These are phyloP conservation scores for thale cress (Arabidopsis thaliana) DNA, from an alignment of 345 rosid genomes.

Conservation along the genomic window TAIR10.1 NC_003070.9:28749501-28750000, in stretches of 20 bases:
- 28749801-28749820: background rate
- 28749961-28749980: no score
- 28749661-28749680: background rate
- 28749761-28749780: background rate
- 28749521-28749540: background rate
- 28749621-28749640: background rate
- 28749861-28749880: background rate
- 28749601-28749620: slow-evolving; percentile 26
- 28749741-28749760: background rate
- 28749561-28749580: background rate
- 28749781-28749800: background rate
- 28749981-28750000: no score
- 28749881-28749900: no score
- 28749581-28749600: background rate
- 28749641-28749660: background rate
- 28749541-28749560: background rate
- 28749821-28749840: background rate
- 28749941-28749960: no score
- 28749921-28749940: no score
- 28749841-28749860: background rate
- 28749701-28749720: background rate
- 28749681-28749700: background rate
- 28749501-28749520: background rate
- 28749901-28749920: no score
- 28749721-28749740: background rate